Evolutionary conservation across 805 yeast species (phyloP).

Genomic region (Candida yuanshanica): DNA sequence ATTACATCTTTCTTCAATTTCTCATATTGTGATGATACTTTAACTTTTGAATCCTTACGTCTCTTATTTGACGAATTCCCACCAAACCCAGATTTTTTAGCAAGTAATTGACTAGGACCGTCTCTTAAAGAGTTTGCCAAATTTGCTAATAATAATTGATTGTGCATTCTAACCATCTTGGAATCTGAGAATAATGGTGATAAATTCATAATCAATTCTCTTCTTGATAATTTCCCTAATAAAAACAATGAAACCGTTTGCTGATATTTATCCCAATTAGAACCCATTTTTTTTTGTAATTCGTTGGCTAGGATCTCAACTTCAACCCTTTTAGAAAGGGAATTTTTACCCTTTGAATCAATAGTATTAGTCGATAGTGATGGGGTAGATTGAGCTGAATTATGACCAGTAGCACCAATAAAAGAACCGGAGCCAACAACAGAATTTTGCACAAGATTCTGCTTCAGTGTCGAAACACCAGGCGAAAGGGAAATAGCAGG

Average conservation of each 20-base stretch:
- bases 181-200: constrained; percentile 41
- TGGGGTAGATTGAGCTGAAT: constrained; percentile 1
- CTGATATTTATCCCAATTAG: constrained; percentile 80
- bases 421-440: neutral
- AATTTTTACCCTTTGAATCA: neutral
- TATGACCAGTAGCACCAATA: neutral
- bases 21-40: constrained; percentile 69
- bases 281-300: constrained; percentile 66
- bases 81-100: constrained; percentile 42
- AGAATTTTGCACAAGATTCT: no score
- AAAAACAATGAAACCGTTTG: constrained; percentile 70
- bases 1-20: constrained; percentile 79
- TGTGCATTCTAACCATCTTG: constrained; percentile 55
- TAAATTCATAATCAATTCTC: constrained; percentile 60
- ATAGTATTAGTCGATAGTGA: neutral
- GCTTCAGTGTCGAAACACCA: neutral
- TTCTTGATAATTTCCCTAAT: constrained; percentile 71
- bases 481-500: neutral
- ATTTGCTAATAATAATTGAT: constrained; percentile 73
- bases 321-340: constrained; percentile 39
- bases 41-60: constrained; percentile 40
- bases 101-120: constrained; percentile 44
- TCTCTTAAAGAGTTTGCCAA: constrained; percentile 80
- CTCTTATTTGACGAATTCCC: constrained; percentile 41
- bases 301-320: constrained; percentile 65